A percentile compares a stretch with the other conserved stretches of the same genome.
Evolutionary conservation across 768 basidiomycete genomes (phyloP).

Genomic region (Xerocomus brunneocitrinus): DNA sequence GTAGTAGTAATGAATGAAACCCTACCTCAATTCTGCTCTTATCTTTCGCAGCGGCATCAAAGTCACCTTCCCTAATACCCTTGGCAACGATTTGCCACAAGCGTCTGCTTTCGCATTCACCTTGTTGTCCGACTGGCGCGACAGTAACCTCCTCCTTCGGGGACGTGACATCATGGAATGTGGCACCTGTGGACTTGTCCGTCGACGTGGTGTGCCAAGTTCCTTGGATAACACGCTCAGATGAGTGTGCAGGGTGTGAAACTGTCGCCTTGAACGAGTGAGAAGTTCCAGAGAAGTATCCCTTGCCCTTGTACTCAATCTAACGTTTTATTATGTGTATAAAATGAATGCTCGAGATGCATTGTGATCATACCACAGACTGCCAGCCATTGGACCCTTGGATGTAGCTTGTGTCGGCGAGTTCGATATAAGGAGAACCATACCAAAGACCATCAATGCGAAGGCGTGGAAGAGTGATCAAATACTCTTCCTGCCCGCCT

Average conservation of each 20-base stretch:
- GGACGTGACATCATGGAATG: constrained; percentile 74
- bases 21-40: constrained; percentile 88
- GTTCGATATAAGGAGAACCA: constrained; percentile 89
- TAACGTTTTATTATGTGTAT: constrained; percentile 39
- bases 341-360: not conserved
- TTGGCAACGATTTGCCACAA: constrained; percentile 85
- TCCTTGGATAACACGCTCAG: constrained; percentile 63
- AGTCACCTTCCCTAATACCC: constrained; percentile 89
- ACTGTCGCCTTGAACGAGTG: constrained; percentile 88
- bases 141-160: constrained; percentile 75
- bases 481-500: constrained; percentile 62
- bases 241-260: constrained; percentile 43
- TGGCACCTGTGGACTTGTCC: constrained; percentile 37
- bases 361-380: constrained; percentile 38
- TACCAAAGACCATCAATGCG: constrained; percentile 94
- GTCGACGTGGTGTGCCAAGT: constrained; percentile 73
- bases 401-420: constrained; percentile 79
- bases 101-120: constrained; percentile 82
- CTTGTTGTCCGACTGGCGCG: constrained; percentile 54
- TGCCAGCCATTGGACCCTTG: constrained; percentile 58
- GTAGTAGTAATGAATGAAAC: not conserved
- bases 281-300: constrained; percentile 90
- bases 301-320: constrained; percentile 95
- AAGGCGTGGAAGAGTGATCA: constrained; percentile 89
- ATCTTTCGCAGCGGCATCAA: constrained; percentile 83